Conservation (phyloP, 2,329 filamentous ascomycete genomes). For the Ascochyta pisi region DNA sequence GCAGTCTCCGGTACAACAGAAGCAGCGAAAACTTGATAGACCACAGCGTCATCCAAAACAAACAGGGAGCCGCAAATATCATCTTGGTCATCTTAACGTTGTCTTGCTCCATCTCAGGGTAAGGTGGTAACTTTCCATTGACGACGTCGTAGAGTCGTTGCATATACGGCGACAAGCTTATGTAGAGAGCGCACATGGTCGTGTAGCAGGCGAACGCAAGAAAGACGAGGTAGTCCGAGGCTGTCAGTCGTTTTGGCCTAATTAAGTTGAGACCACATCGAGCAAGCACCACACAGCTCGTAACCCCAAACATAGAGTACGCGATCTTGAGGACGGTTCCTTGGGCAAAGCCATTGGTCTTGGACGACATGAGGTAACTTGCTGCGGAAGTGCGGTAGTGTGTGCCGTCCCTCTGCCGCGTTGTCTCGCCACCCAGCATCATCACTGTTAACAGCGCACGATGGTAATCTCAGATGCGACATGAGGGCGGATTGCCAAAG, state of each 20-base stretch:
- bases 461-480: too few relatives aligned
- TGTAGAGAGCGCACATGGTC: conserved; percentile 38
- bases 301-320: conserved; percentile 21
- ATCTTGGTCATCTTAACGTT: conserved; percentile 41
- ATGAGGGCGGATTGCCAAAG: too few relatives aligned
- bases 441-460: too few relatives aligned
- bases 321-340: conserved; percentile 21
- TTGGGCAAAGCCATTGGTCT: conserved; percentile 20
- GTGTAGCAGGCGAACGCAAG: conserved; percentile 37
- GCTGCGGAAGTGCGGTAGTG: too few relatives aligned
- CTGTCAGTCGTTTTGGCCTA: conserved; percentile 7
- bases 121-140: conserved; percentile 29
- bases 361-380: background rate
- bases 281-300: conserved; percentile 19
- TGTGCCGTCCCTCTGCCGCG: too few relatives aligned
- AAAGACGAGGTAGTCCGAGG: conserved; percentile 27
- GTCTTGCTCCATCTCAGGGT: conserved; percentile 39
- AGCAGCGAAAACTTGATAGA: conserved; percentile 50
- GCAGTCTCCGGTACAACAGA: conserved; percentile 45
- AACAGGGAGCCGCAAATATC: conserved; percentile 47
- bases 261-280: conserved; percentile 16
- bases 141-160: conserved; percentile 38
- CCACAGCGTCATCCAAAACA: conserved; percentile 51
- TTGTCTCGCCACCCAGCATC: too few relatives aligned
- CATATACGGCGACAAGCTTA: conserved; percentile 43